Evolutionary conservation across 192 early-diverging fungal genomes (phyloP), one percentile per base, ranked within the genome.

Genomic region (Entophlyctis luteolus): DNA sequence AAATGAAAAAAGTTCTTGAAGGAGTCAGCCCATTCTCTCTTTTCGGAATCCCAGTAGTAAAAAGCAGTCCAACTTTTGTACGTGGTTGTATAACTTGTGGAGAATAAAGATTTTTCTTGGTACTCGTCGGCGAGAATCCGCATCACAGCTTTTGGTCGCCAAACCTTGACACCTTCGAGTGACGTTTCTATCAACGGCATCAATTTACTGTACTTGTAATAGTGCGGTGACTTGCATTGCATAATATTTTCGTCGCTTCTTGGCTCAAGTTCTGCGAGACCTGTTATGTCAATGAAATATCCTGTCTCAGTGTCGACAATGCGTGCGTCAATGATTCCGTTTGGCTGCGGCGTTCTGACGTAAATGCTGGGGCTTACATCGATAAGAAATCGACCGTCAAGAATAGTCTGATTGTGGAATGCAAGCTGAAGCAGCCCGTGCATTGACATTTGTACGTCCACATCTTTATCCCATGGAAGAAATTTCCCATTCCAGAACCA

Each of bases 91-190:
- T 63, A 27, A 0, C 18, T n/a, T 1, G 20, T 63, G 16, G 20
- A 35, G 10, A 49, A 16, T 18, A 63, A 10, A 1, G 47, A 25
- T 4, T 49, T 25, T 22, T 29, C 46, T 4, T 32, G 6, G 47
- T 72, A 74, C 60, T 74, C 72, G 36, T 65, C 48, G 23, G 18
- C n/a, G 6, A 74, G 36, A 48, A 74, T 65, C 10, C 4, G 23
- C 4, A 54, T 4, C 3, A 39, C 50, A 20, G 34, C 48, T 18
- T 52, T 14, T 35, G 60, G 60, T 22, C 60, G 18, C 60, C 42
- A 63, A 16, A 63, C 47, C 16, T 5, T 6, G n/a, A 63, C 35
- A 6, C 60, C 60, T n/a, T 22, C 60, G 25, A 63, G 31, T 8
- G 50, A 4, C 20, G 60, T 63, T 18, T 63, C 60, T 14, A 20